Evolutionary conservation across 805 yeast species (phyloP), one percentile per base, ranked within the genome.

Genomic region (Kluyveromyces starmeri): DNA sequence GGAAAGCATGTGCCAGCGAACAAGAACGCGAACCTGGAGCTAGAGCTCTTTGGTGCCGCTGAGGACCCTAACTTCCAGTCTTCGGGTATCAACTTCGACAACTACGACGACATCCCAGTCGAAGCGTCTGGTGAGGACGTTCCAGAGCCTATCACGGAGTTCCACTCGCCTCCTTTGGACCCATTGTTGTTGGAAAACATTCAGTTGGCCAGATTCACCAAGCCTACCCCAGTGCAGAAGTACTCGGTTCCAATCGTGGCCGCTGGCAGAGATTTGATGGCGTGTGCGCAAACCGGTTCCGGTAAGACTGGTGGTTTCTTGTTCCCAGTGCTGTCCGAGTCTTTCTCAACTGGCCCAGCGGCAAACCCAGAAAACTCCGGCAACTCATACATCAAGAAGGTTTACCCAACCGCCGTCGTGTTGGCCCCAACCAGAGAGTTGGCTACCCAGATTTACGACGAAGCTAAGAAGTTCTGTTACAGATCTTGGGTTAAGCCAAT

Each of bases 231-330:
- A 34, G 95, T 84, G 39, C 95, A 84, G 62, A 85, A 85, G 65
- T 84, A 84, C 71, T 85, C 95, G 28, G 81, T 85, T 45, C 95
- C 95, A 47, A 84, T 85, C 46, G 89, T 85, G 46, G 84, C 89
- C 40, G 76, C 69, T 41, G 85, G 88, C 53, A 76, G 95, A 65
- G 95, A 84, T 65, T 73, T 84, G 65, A 85, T 84, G 95, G 95
- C 95, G 23, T 85, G 95, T 75, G 95, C 95, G 40, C 95, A 85
- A 70, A 84, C 95, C 49, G 95, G 95, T 80, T 88, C 97, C 40
- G 99, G 99, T 75, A 92, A 92, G 70, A 92, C 99, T 58, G 98
- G 97, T 73, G 99, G 98, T 48, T 92, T 92, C 74, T 70, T 92
- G 59, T 92, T 92, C 83, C 98, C 99, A 45, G 95, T 92, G 37